Evolutionary conservation across 495 filamentous ascomycete species (phyloP).

Genomic region (Penicillium robsamsonii): DNA sequence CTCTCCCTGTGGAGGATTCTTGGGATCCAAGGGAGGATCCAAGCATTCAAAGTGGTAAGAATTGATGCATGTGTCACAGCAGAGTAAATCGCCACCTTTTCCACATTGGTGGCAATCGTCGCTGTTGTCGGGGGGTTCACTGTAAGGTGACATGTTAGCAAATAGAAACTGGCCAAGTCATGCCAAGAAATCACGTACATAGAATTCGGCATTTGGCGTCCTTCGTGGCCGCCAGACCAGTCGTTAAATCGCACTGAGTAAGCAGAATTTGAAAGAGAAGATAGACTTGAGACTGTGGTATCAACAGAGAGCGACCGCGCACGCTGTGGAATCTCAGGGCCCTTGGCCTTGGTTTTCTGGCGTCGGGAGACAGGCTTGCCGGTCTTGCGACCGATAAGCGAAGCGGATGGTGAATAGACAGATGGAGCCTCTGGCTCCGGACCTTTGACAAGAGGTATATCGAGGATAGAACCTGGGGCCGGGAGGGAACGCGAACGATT

Average conservation of each 20-base stretch:
- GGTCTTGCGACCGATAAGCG: neutral
- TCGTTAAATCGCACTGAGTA: slow-evolving; percentile 17
- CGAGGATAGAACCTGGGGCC: slow-evolving; percentile 2
- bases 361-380: neutral
- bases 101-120: slow-evolving; percentile 84
- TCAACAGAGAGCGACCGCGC: slow-evolving; percentile 21
- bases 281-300: slow-evolving; percentile 17
- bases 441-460: neutral
- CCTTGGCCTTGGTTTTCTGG: neutral
- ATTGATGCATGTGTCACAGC: slow-evolving; percentile 85
- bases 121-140: slow-evolving; percentile 63
- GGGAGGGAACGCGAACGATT: slow-evolving; percentile 5
- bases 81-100: slow-evolving; percentile 77
- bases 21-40: slow-evolving; percentile 68
- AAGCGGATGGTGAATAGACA: neutral
- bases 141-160: slow-evolving; percentile 22
- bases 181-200: slow-evolving; percentile 18
- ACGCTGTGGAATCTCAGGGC: slow-evolving; percentile 1
- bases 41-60: slow-evolving; percentile 86
- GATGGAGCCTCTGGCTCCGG: neutral
- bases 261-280: slow-evolving; percentile 16
- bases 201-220: slow-evolving; percentile 21
- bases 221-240: slow-evolving; percentile 12
- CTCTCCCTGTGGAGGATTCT: slow-evolving; percentile 63
- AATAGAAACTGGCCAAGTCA: slow-evolving; percentile 1